A percentile compares a stretch with the other conserved stretches of the same genome.
These are phyloP conservation scores for Termitomyces sp. DNA, from an alignment of 768 basidiomycete genomes.

Conservation along the genomic window DNA sequence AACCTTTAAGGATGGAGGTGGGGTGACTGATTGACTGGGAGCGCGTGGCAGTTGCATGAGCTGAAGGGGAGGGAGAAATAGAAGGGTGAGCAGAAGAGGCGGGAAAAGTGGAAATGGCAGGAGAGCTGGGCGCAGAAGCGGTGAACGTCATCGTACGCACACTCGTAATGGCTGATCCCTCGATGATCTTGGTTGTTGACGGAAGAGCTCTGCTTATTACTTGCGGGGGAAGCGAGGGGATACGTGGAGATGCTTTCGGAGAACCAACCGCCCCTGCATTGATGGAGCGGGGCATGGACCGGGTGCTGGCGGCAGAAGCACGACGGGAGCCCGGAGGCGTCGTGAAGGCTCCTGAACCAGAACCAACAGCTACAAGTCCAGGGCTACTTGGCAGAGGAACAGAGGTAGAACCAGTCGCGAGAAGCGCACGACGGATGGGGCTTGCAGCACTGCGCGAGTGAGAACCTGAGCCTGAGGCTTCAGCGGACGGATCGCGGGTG, in stretches of 20 bases:
- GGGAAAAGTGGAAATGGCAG: background rate
- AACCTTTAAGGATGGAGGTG: background rate
- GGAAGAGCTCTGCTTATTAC: background rate
- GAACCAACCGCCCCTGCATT: background rate
- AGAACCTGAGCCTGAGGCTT: conserved; percentile 1
- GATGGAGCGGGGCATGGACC: background rate
- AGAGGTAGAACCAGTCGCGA: conserved; percentile 2
- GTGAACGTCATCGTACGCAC: background rate
- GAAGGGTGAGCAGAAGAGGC: background rate
- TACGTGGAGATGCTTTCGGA: conserved; percentile 2
- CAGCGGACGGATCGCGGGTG: background rate
- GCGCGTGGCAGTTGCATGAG: background rate
- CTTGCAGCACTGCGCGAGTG: background rate
- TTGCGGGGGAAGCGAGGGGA: background rate
- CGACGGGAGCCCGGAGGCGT: conserved; percentile 4
- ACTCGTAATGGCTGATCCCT: background rate
- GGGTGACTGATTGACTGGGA: background rate
- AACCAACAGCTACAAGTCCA: background rate
- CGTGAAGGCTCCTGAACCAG: background rate
- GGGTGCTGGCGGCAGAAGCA: background rate
- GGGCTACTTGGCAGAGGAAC: conserved; percentile 3
- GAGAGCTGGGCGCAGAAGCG: background rate
- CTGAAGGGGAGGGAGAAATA: background rate
- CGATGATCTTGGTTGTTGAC: background rate
- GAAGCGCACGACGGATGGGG: conserved; percentile 4